phyloP scores from a whole-genome alignment of 148 eudicot genomes.

The Spergularia marina region DNA sequence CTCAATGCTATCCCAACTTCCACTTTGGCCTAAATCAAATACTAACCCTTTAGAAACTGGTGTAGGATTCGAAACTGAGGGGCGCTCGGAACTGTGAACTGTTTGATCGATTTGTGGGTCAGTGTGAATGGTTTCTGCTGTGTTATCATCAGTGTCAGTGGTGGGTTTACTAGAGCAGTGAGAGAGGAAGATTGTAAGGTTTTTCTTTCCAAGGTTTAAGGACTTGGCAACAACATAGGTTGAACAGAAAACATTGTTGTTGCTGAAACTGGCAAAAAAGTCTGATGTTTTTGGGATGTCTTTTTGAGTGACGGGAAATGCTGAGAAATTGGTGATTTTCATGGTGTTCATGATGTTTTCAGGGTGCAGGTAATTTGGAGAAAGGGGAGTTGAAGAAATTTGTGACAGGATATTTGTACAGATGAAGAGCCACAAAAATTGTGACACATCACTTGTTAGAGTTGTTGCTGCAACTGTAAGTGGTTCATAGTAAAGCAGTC shows the following conservation, averaged over 20 bases:
- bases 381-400: neutral
- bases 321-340: slow-evolving; percentile 23
- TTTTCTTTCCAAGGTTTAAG: slow-evolving; percentile 9
- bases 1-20: slow-evolving; percentile 69
- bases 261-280: slow-evolving; percentile 14
- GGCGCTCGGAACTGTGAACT: slow-evolving; percentile 25
- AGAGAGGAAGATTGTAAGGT: slow-evolving; percentile 25
- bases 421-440: slow-evolving; percentile 22
- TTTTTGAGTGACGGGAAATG: slow-evolving; percentile 22
- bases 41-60: slow-evolving; percentile 56
- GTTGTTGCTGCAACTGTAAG: neutral
- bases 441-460: slow-evolving; percentile 23
- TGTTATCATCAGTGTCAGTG: neutral
- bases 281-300: neutral
- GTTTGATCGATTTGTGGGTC: slow-evolving; percentile 15
- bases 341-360: slow-evolving; percentile 17
- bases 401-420: neutral
- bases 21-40: slow-evolving; percentile 54
- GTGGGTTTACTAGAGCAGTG: slow-evolving; percentile 8
- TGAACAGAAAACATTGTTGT: slow-evolving; percentile 14
- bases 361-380: neutral
- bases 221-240: slow-evolving; percentile 8
- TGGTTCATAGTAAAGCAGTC: slow-evolving; percentile 16
- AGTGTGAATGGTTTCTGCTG: slow-evolving; percentile 3
- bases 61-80: slow-evolving; percentile 29